Base-by-base conservation (phyloP, 352 stramenopile species). In the Thraustochytrium sp. region DNA sequence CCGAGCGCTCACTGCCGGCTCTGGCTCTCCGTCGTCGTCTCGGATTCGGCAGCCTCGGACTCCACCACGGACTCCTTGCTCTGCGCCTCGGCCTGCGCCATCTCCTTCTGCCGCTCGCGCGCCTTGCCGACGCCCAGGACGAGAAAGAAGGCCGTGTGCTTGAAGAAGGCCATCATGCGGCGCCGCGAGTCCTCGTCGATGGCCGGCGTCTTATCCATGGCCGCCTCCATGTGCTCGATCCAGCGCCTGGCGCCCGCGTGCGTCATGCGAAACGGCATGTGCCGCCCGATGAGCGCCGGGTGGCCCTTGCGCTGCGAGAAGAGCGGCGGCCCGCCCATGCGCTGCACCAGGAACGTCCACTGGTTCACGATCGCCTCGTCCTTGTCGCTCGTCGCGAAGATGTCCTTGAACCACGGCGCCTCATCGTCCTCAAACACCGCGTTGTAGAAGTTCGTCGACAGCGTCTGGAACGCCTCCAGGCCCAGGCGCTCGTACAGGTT, bases 361-460 rank as follows among this genome's bases (percentile, higher is more conserved):
- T 72, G 59, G 59, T 72, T 72, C 36, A 34, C 40, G 0, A 72
- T 72, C 11, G 59, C 59, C 40, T 11, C 59, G 36, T 11, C 59
- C 40, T 72, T 72, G 59, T 72, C 59, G 59, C 59, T 72, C 11
- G 59, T 46, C 11, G 59, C 59, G 26, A 72, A 72, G 13, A 72
- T 72, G 2, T 9, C 16, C 40, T 72, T 72, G 59, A 72, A 72
- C 59, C 59, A 72, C 13, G 59, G 59, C 36, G 59, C 59, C 9
- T 11, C 59, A 46, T 72, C 40, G n/a, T 72, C 59, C 34, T 55
- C 59, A 26, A 49, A 72, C 13, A 72, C 59, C 13, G 59, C 59
- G 40, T 72, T 72, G 59, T 72, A 72, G 26, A 72, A 72, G 9
- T 72, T 72, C 59, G 59, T 72, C 13, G 59, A 72, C 26, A 72